Conservation (phyloP, 2,329 filamentous ascomycete genomes). For the Fusarium sp. region DNA sequence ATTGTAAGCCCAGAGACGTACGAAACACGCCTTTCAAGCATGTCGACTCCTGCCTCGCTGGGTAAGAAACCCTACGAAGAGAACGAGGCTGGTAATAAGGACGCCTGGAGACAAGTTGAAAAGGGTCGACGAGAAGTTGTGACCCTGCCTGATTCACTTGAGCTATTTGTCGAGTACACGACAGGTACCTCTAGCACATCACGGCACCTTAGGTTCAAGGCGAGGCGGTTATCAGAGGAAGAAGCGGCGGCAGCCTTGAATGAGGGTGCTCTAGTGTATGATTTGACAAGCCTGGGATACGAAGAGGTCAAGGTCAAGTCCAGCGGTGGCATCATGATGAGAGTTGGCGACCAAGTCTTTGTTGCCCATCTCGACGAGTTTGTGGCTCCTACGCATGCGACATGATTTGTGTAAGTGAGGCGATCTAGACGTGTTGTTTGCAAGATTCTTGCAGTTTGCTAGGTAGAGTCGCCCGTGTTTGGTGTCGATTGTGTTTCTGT, state of each 20-base stretch:
- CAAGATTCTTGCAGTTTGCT: neutral
- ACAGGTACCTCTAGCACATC: neutral
- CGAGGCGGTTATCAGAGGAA: slow-evolving; percentile 10
- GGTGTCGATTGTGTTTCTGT: neutral
- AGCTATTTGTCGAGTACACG: slow-evolving; percentile 27
- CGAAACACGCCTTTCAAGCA: neutral
- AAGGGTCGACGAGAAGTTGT: slow-evolving; percentile 1
- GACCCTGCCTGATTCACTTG: slow-evolving; percentile 4
- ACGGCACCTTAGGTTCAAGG: slow-evolving; percentile 9
- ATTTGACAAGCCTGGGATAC: slow-evolving; percentile 5
- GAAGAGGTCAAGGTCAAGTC: neutral
- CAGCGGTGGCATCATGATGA: slow-evolving; percentile 6
- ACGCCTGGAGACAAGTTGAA: slow-evolving; percentile 8
- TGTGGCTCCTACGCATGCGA: neutral
- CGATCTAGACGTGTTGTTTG: neutral
- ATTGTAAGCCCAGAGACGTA: neutral
- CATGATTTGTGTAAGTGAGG: neutral
- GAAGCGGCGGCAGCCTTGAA: neutral
- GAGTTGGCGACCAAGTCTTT: neutral
- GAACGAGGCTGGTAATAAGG: neutral
- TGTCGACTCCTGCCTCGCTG: neutral
- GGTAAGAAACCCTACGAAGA: neutral
- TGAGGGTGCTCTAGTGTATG: neutral
- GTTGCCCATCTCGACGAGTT: slow-evolving; percentile 6
- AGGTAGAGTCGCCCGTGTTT: neutral